Conservation (phyloP, 2,329 filamentous ascomycete genomes). For the Cryphonectria japonica region DNA sequence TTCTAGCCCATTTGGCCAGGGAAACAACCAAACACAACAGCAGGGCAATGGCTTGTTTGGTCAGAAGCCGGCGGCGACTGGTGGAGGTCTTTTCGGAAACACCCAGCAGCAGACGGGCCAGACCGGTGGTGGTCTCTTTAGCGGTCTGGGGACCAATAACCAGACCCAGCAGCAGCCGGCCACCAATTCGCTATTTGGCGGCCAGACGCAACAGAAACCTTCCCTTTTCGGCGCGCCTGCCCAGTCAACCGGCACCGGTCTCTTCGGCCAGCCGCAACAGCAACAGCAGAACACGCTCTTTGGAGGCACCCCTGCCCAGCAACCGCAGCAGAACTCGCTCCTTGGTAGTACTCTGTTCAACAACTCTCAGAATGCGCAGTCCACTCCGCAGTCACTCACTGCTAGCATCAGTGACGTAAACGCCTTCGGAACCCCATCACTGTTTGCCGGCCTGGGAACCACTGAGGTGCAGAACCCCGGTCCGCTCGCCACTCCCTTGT, state of each 20-base stretch:
- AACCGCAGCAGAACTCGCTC: slow-evolving; percentile 51
- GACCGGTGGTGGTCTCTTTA: slow-evolving; percentile 57
- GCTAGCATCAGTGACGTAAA: slow-evolving; percentile 82
- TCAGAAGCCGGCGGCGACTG: slow-evolving; percentile 44
- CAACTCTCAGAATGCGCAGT: slow-evolving; percentile 50
- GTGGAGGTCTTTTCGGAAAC: slow-evolving; percentile 55
- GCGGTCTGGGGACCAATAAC: slow-evolving; percentile 41
- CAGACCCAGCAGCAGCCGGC: slow-evolving; percentile 45
- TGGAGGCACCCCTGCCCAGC: slow-evolving; percentile 49
- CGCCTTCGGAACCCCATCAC: slow-evolving; percentile 85
- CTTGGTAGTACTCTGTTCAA: slow-evolving; percentile 64
- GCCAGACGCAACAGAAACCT: slow-evolving; percentile 58
- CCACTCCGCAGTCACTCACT: slow-evolving; percentile 68
- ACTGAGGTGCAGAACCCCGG: slow-evolving; percentile 74
- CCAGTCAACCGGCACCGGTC: slow-evolving; percentile 49
- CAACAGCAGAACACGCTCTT: slow-evolving; percentile 45
- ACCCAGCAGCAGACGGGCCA: slow-evolving; percentile 42
- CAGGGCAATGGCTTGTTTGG: slow-evolving; percentile 47
- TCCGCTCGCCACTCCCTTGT: slow-evolving; percentile 87
- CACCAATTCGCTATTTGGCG: slow-evolving; percentile 51
- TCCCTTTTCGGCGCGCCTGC: slow-evolving; percentile 56
- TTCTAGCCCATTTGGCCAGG: slow-evolving; percentile 34
- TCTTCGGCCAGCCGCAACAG: slow-evolving; percentile 58
- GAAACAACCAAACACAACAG: slow-evolving; percentile 33
- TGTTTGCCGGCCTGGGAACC: slow-evolving; percentile 75